These are phyloP conservation scores for Globisporangium takayamanum DNA, from an alignment of 352 stramenopile genomes.

Conservation along the genomic window DNA sequence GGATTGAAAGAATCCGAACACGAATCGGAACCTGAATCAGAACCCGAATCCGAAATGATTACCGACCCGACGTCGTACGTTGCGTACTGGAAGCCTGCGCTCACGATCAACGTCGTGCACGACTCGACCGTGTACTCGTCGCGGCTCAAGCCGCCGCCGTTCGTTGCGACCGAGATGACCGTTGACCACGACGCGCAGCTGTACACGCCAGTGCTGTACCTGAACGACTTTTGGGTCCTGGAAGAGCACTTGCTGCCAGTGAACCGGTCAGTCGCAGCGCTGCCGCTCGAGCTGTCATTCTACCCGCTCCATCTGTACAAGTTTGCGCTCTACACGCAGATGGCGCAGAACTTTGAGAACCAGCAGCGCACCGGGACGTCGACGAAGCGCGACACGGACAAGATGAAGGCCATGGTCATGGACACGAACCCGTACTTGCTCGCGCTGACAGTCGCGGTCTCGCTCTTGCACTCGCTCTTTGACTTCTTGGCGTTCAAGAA, in stretches of 20 bases:
- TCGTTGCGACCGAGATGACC: constrained; percentile 53
- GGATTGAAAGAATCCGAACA: constrained; percentile 1
- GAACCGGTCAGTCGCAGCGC: constrained; percentile 78
- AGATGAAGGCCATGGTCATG: constrained; percentile 94
- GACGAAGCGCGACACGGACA: constrained; percentile 86
- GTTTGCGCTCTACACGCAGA: constrained; percentile 91
- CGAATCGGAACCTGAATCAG: constrained; percentile 12
- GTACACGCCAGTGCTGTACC: constrained; percentile 89
- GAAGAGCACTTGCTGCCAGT: constrained; percentile 83
- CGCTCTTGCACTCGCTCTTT: constrained; percentile 96
- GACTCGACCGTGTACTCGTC: constrained; percentile 65
- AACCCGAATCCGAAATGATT: constrained; percentile 3
- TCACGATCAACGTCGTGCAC: constrained; percentile 65
- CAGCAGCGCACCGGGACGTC: constrained; percentile 91
- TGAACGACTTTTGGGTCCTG: constrained; percentile 94
- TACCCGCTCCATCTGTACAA: constrained; percentile 87
- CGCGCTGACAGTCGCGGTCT: constrained; percentile 92
- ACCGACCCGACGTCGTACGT: constrained; percentile 45
- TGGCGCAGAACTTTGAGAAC: constrained; percentile 89
- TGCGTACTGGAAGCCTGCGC: constrained; percentile 74
- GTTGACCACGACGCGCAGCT: constrained; percentile 44
- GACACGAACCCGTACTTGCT: constrained; percentile 98
- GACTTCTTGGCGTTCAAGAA: constrained; percentile 99
- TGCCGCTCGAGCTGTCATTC: constrained; percentile 84
- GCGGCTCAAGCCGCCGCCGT: constrained; percentile 51